These are phyloP conservation scores for Spatholobus suberectus DNA, from an alignment of 306 rosid species.

Conservation along the genomic window DNA sequence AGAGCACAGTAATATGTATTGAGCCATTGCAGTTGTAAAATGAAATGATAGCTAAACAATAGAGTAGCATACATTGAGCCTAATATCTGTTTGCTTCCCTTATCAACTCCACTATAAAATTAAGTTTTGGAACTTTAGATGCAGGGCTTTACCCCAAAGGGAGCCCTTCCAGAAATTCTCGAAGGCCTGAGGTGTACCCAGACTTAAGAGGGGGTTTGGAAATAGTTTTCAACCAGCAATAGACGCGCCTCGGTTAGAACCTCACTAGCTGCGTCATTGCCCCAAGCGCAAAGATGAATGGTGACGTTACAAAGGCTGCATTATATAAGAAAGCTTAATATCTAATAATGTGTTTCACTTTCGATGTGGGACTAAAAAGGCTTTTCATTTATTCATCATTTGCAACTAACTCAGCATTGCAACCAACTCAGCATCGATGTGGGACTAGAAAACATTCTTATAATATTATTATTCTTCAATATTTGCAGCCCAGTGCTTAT, in stretches of 20 bases:
- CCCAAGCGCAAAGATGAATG: background rate
- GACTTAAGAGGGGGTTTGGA: slow-evolving; percentile 3
- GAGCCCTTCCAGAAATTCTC: slow-evolving; percentile 4
- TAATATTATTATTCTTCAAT: background rate
- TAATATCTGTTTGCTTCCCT: too few species aligned
- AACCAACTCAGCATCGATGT: background rate
- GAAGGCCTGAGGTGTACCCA: background rate
- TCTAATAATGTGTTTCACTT: background rate
- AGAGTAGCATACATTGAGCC: too few species aligned
- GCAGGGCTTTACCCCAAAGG: background rate
- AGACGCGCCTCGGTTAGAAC: background rate
- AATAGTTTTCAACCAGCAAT: slow-evolving; percentile 11
- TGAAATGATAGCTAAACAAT: too few species aligned
- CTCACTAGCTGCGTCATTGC: slow-evolving; percentile 5
- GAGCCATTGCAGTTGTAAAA: too few species aligned
- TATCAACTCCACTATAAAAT: too few species aligned
- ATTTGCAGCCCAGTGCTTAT: background rate
- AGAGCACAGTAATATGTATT: too few species aligned
- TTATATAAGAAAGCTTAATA: background rate
- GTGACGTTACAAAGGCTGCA: rapidly evolving
- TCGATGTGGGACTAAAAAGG: background rate
- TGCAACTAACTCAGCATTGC: background rate
- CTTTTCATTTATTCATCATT: too few species aligned
- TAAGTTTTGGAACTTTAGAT: background rate
- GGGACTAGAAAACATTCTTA: background rate